These are phyloP conservation scores for Tranzscheliella williamsii DNA, from an alignment of 1,284 basidiomycete genomes.

Conservation along the genomic window DNA sequence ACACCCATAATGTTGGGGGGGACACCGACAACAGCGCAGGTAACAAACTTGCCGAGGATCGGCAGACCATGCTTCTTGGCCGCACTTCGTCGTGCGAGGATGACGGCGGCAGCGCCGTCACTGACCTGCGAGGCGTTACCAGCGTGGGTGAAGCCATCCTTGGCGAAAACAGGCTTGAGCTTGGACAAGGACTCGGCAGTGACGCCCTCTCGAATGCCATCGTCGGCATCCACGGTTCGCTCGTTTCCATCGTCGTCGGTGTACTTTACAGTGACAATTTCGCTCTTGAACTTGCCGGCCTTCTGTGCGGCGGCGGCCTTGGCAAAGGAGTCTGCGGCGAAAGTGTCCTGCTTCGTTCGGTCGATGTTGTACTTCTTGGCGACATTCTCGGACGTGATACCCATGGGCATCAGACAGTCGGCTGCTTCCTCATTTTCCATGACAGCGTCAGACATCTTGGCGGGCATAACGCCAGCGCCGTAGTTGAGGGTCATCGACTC, in stretches of 20 bases:
- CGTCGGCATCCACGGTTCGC: conserved; percentile 81
- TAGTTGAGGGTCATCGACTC: conserved; percentile 81
- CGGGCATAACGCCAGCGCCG: conserved; percentile 72
- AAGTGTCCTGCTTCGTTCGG: conserved; percentile 78
- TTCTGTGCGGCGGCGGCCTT: conserved; percentile 84
- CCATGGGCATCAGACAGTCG: conserved; percentile 95
- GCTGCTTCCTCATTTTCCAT: conserved; percentile 77
- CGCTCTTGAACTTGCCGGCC: conserved; percentile 85
- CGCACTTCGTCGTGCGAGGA: conserved; percentile 81
- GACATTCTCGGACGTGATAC: conserved; percentile 95
- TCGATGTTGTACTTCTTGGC: conserved; percentile 76
- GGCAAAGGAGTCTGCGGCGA: conserved; percentile 79
- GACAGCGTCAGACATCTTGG: conserved; percentile 78
- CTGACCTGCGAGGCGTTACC: conserved; percentile 90
- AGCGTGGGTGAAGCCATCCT: conserved; percentile 88
- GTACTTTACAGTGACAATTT: conserved; percentile 85
- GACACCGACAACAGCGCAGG: conserved; percentile 71
- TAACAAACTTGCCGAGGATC: conserved; percentile 88
- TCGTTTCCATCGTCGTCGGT: conserved; percentile 77
- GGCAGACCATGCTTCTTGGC: conserved; percentile 88
- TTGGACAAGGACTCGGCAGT: conserved; percentile 82
- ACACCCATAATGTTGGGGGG: conserved; percentile 61
- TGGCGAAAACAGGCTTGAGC: conserved; percentile 89
- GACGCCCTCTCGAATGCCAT: conserved; percentile 83
- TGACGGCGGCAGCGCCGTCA: conserved; percentile 94